Evolutionary conservation across 2,329 filamentous ascomycete genomes (phyloP), one percentile per base, ranked within the genome.

Genomic region (Penicillium decumbens): DNA sequence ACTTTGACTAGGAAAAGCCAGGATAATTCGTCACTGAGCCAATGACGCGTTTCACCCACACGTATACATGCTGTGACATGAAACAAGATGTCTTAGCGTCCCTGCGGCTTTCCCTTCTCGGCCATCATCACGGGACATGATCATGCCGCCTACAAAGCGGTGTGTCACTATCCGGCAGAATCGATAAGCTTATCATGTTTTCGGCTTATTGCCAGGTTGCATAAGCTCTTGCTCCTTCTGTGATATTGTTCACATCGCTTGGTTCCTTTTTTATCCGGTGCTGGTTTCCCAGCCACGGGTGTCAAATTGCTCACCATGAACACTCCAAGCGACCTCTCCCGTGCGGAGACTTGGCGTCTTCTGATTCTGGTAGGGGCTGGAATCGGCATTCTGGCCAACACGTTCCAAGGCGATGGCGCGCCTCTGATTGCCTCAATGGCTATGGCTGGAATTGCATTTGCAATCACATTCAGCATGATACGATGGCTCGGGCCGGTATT

Each of bases 401-500:
- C 89, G 33, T 86, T 96, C 65, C 81, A 84, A 51, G 88, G 83
- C 59, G 87, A 95, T 71, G 91, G 90, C 58, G 89, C 93, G 61
- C 92, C 93, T 32, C 80, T 98, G 61, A 79, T 95, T 59, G 92
- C 90, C 8, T 95, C 89, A 1, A 76, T 95, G 49, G 89, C 91
- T 13, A 86, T 97, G 62, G 93, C 89, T 64, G 82, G 86, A 20
- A 77, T 95, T 58, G 90, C 88, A 30, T 98, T 95, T 68, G 78
- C 85, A 3, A 82, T 86, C 41, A 84, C 84, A 53, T 97, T 88
- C 70, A 83, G 88, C 63, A 82, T 96, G 75, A 92, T 97, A 70
- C 80, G 87, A 75, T 97, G 92, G 92, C 85, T 96, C 5, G 92
- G 92, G 1, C 84, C 88, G 48, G 85, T 87, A 1, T 97, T 98